Base-by-base conservation (phyloP, 2,329 filamentous ascomycete species). In the Aspergillus sp. region DNA sequence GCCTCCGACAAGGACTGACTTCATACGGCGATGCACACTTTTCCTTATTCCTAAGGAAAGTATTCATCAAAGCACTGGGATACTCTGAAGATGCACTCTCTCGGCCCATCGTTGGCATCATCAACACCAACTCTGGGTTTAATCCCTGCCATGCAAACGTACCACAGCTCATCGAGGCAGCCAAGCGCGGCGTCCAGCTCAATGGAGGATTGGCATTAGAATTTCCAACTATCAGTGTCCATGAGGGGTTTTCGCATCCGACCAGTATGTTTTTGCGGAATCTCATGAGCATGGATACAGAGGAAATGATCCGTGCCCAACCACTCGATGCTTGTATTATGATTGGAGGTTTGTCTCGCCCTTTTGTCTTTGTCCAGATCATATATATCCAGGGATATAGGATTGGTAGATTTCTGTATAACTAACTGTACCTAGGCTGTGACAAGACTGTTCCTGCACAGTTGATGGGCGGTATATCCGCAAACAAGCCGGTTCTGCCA, bases 231-330 rank as follows among this genome's bases (percentile, higher is more conserved):
- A 87, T 89, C 43, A 86, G 81, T 49, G 58, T 88, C 1, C 81
- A 85, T 51, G 85, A 88, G 70, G 77, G 73, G 3, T 88, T 89
- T 58, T 74, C 84, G 0, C 71, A 75, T 36, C 85, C 85, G 2
- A 88, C 85, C 5, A 87, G 83, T 66, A 88, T 89, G 85, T 88
- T 81, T 43, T 58, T 88, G 38, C 66, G 85, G 29, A 88, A 88
- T 51, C 57, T 88, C 44, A 88, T 89, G 85, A 83, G 81, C 51
- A 86, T 88, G 82, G 85, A 88, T 57, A 88, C 85, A 0, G 85
- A 88, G 61, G 85, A 88, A 68, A 88, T 88, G 85, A 81, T 88
- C 42, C 71, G 71, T 35, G 84, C 83, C 0, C 85, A 88, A 62
- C 85, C 85, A 0, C 73, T 85, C 11, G 85, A 89, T 64, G 79